Evolutionary conservation across 345 rosid species (phyloP).

Genomic region (Citrus medica): DNA sequence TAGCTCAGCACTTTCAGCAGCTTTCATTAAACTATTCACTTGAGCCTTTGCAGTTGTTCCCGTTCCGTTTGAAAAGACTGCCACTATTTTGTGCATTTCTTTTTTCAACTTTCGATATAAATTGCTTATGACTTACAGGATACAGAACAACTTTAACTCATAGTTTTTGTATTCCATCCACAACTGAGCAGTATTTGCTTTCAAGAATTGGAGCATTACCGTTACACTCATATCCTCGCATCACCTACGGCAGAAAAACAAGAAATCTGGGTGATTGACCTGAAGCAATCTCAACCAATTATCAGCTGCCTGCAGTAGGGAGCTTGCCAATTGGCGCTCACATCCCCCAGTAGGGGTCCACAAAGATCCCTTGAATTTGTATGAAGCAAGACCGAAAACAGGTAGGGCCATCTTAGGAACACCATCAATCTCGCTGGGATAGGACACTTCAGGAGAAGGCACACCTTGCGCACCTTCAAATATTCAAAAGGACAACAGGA

Average conservation of each 20-base stretch:
- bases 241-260: conserved; percentile 52
- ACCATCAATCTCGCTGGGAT: conserved; percentile 28
- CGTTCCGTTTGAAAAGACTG: conserved; percentile 7
- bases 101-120: conserved; percentile 10
- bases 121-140: background rate
- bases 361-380: conserved; percentile 74
- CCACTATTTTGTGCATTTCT: background rate
- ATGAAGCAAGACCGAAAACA: conserved; percentile 75
- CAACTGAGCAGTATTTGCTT: background rate
- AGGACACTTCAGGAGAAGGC: conserved; percentile 22
- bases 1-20: conserved; percentile 14
- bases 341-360: conserved; percentile 61
- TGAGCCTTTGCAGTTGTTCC: conserved; percentile 12
- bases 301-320: conserved; percentile 60
- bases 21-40: conserved; percentile 11
- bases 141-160: background rate
- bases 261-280: conserved; percentile 82
- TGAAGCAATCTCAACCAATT: conserved; percentile 51
- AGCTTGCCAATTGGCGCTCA: conserved; percentile 42
- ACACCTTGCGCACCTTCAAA: conserved; percentile 26
- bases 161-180: background rate
- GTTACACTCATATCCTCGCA: background rate
- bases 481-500: conserved; percentile 3
- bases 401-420: conserved; percentile 48
- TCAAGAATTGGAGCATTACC: conserved; percentile 6